Conservation (phyloP, 2,329 filamentous ascomycete species). For the Cladosporium sp. region DNA sequence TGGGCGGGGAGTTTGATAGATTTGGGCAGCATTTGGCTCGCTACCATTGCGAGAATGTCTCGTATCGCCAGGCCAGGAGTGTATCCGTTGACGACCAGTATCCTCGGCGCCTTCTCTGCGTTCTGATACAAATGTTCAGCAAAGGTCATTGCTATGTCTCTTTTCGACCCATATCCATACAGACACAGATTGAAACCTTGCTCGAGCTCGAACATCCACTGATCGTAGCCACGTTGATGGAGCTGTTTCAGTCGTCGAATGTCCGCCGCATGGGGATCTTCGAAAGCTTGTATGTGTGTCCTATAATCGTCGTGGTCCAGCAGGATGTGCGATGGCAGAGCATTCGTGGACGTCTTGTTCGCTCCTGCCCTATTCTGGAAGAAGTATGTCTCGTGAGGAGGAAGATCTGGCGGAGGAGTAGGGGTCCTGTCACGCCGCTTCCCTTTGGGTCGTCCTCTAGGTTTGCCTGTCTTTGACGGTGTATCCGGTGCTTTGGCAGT, state of each 20-base stretch:
- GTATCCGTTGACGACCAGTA: slow-evolving; percentile 87
- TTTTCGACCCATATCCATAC: slow-evolving; percentile 90
- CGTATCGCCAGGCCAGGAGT: slow-evolving; percentile 60
- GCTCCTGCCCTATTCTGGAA: slow-evolving; percentile 81
- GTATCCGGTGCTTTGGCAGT: slow-evolving; percentile 39
- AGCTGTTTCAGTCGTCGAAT: slow-evolving; percentile 67
- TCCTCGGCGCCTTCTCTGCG: slow-evolving; percentile 47
- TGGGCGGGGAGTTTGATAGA: slow-evolving; percentile 58
- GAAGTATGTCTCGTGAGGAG: slow-evolving; percentile 89
- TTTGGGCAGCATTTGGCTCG: slow-evolving; percentile 54
- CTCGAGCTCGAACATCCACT: slow-evolving; percentile 87
- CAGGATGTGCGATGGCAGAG: slow-evolving; percentile 66
- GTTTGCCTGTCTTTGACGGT: slow-evolving; percentile 42
- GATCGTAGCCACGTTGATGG: slow-evolving; percentile 76
- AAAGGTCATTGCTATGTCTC: slow-evolving; percentile 68
- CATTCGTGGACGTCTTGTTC: slow-evolving; percentile 82
- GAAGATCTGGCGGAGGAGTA: slow-evolving; percentile 75
- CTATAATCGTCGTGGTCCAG: slow-evolving; percentile 94
- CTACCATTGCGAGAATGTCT: slow-evolving; percentile 67
- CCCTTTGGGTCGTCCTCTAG: slow-evolving; percentile 51
- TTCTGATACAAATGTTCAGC: slow-evolving; percentile 63
- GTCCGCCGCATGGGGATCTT: slow-evolving; percentile 67
- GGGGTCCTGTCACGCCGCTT: slow-evolving; percentile 60
- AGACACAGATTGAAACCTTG: slow-evolving; percentile 86
- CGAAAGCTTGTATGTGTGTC: slow-evolving; percentile 57